A percentile compares a stretch with the other conserved stretches of the same genome.
phyloP scores from a whole-genome alignment of 2,329 filamentous ascomycete genomes.

The Arthroderma uncinatum region DNA sequence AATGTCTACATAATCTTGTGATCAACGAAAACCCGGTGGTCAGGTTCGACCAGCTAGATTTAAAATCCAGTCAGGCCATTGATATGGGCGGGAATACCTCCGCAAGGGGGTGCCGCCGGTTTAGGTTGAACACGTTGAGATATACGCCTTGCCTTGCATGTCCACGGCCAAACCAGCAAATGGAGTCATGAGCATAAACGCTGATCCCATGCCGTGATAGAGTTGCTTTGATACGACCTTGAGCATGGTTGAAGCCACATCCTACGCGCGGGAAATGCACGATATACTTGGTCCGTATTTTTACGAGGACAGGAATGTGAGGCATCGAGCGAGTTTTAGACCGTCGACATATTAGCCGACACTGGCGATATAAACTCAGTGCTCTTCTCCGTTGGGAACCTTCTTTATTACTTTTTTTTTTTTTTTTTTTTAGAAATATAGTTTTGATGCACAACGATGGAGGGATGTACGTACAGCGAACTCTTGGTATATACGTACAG shows the following conservation, averaged over 20 bases:
- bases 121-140: neutral
- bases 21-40: neutral
- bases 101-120: neutral
- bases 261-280: neutral
- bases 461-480: too few relatives aligned
- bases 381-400: neutral
- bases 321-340: neutral
- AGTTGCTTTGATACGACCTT: neutral
- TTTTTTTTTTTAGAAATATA: too few relatives aligned
- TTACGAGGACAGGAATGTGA: neutral
- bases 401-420: neutral
- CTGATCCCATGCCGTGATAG: neutral
- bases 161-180: neutral
- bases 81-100: neutral
- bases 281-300: neutral
- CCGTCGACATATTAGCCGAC: neutral
- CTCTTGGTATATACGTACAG: too few relatives aligned
- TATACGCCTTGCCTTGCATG: neutral
- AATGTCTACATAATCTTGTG: neutral
- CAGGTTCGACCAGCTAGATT: neutral
- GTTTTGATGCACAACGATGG: too few relatives aligned
- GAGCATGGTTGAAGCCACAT: neutral
- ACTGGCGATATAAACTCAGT: too few relatives aligned
- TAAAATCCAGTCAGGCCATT: neutral
- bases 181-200: neutral